Base-by-base conservation (phyloP, 768 basidiomycete species). In the Mycena vulgaris region DNA sequence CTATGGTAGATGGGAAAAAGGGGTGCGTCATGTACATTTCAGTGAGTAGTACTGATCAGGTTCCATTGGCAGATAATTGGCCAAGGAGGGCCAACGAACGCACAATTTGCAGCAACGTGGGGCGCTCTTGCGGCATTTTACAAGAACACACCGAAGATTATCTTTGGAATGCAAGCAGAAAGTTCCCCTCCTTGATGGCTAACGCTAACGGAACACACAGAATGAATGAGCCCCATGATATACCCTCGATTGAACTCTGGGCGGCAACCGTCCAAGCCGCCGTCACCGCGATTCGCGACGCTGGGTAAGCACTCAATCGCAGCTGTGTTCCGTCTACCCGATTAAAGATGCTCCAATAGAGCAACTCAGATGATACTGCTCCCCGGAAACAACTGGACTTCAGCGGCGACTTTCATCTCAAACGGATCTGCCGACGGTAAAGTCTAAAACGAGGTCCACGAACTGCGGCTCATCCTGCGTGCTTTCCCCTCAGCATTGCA, bases 151-250 rank as follows among this genome's bases (percentile, higher is more conserved):
- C 40, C 72, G 17, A 84, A 80, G 19, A 75, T 89, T 47, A 80
- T 88, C 23, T 89, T 89, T 49, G 88, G 86, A 63, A 66, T 88
- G 88, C 87, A 70, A 62, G 85, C 80, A 8, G 49, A 39, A 42
- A 19, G 19, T 28, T 23, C 31, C 35, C 3, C 1, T 23, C 33
- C 13, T 35, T 31, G 25, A 25, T 51, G 2, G 14, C 53, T 30
- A 35, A 25, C 13, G 19, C 48, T 27, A 57, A 31, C n/a, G 2
- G 3, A 10, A 6, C 21, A 9, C 17, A 30, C 58, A 88, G 87
- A 30, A 89, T 90, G 89, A 91, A 91, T 70, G 90, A 91, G 70
- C 89, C 90, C 6, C 89, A 91, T 70, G 88, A 90, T 74, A 76
- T 89, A 7, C 86, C 87, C 11, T 58, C 62, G 19, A 87, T 89